Conservation (phyloP, 2,329 filamentous ascomycete species). For the Pseudocercospora fuligena region DNA sequence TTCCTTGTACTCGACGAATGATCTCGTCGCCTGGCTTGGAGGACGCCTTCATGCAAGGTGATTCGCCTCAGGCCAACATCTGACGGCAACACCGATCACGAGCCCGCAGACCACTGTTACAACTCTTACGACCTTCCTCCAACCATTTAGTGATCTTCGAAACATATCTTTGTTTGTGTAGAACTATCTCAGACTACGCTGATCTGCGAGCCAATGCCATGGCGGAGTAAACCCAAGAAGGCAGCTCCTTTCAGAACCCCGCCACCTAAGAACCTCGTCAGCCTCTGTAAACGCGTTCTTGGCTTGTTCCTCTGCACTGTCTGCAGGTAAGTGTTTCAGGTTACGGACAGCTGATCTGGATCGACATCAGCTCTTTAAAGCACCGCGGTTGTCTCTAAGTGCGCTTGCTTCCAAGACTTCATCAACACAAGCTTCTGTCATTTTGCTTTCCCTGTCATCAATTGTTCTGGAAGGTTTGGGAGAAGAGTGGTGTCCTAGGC, state of each 20-base stretch:
- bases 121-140: background rate
- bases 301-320: background rate
- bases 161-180: background rate
- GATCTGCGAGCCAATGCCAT: constrained; percentile 9
- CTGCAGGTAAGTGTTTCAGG: constrained; percentile 13
- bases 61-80: background rate
- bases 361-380: background rate
- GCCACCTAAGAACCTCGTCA: background rate
- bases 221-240: background rate
- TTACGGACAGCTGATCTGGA: constrained; percentile 8
- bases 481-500: no score
- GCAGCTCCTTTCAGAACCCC: background rate
- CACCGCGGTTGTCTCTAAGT: background rate
- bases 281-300: background rate
- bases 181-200: background rate
- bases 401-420: background rate
- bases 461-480: no score
- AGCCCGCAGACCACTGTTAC: background rate
- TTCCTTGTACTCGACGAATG: no score
- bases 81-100: background rate
- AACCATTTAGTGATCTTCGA: background rate
- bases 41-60: background rate
- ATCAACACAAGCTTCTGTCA: background rate
- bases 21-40: background rate
- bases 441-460: background rate